Evolutionary conservation across 768 basidiomycete genomes (phyloP).

Genomic region (Leccinum longicurvipes): DNA sequence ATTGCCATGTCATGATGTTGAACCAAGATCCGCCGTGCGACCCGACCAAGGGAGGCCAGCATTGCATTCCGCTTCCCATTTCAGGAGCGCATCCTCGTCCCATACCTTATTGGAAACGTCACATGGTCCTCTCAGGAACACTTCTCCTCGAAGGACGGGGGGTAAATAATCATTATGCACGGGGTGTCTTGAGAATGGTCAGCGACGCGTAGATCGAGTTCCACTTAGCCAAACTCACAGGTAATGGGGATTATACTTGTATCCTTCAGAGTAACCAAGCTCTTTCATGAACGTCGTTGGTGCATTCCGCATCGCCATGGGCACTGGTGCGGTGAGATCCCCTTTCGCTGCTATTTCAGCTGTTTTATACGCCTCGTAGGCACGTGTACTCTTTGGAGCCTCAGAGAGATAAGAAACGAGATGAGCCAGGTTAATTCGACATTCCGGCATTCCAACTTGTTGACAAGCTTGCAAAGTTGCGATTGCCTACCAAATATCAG

Average conservation of each 20-base stretch:
- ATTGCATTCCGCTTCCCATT: conserved; percentile 56
- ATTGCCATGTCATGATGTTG: neutral
- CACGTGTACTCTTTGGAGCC: conserved; percentile 75
- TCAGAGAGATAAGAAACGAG: conserved; percentile 76
- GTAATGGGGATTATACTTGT: conserved; percentile 62
- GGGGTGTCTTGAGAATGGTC: conserved; percentile 47
- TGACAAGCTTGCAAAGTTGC: conserved; percentile 64
- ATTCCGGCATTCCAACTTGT: conserved; percentile 77
- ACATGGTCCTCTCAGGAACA: conserved; percentile 42
- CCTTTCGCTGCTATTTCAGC: conserved; percentile 60
- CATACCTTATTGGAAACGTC: conserved; percentile 48
- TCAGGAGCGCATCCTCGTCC: conserved; percentile 55
- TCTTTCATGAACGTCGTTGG: conserved; percentile 70
- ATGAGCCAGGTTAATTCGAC: conserved; percentile 75
- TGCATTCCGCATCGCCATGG: conserved; percentile 72
- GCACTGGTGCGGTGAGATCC: conserved; percentile 57
- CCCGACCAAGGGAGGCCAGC: conserved; percentile 49
- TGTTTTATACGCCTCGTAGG: conserved; percentile 73
- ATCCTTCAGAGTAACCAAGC: conserved; percentile 63
- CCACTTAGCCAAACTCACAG: conserved; percentile 32
- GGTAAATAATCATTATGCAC: conserved; percentile 66
- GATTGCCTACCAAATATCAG: conserved; percentile 45
- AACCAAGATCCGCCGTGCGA: conserved; percentile 15
- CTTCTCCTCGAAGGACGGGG: conserved; percentile 38
- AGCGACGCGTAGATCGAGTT: neutral